A percentile compares a stretch with the other conserved stretches of the same genome.
phyloP scores from a whole-genome alignment of 257 asterid species.

The Ballota nigra region DNA sequence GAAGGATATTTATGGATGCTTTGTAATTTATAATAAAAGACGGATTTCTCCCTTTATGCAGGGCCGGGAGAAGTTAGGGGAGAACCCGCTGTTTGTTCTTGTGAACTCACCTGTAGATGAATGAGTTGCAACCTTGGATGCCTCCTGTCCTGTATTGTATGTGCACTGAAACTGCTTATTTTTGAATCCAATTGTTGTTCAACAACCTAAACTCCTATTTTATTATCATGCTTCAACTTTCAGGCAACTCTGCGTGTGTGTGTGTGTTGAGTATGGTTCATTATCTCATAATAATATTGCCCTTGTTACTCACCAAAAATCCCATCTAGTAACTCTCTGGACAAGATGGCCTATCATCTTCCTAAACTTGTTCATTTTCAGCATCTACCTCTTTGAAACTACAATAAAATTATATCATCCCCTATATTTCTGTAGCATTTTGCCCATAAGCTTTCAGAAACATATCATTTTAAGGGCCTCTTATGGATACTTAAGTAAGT shows the following conservation, averaged over 20 bases:
- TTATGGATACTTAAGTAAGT: background rate
- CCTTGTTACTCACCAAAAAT: background rate
- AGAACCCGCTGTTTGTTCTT: conserved; percentile 71
- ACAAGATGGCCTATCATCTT: background rate
- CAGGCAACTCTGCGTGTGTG: background rate
- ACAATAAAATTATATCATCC: background rate
- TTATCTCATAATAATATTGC: background rate
- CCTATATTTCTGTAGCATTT: background rate
- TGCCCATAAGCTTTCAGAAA: background rate
- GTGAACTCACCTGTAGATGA: conserved; percentile 43
- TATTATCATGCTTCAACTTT: background rate
- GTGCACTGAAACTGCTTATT: background rate
- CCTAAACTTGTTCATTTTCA: background rate
- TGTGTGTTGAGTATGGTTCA: background rate
- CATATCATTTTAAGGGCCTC: background rate
- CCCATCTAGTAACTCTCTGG: background rate
- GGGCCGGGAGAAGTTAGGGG: conserved; percentile 83
- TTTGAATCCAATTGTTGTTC: background rate
- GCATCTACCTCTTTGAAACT: background rate
- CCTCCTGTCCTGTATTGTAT: background rate
- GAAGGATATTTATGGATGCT: background rate
- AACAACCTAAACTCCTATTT: background rate
- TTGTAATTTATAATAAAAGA: background rate
- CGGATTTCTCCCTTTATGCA: conserved; percentile 14
- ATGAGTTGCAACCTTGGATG: background rate